These are phyloP conservation scores for Clonostachys chloroleuca DNA, from an alignment of 2,329 filamentous ascomycete genomes.

Conservation along the genomic window DNA sequence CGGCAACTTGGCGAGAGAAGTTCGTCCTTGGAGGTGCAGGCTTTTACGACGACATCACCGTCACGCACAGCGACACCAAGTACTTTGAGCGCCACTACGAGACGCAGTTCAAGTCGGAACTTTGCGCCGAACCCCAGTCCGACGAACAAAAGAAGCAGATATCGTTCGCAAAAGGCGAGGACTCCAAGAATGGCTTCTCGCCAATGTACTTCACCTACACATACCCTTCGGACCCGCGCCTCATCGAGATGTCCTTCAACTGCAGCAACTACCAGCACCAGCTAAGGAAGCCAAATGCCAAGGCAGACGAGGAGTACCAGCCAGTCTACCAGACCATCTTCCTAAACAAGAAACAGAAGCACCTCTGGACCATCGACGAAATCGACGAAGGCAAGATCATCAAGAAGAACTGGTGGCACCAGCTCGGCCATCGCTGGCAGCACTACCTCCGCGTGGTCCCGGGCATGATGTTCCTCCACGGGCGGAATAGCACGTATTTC, in stretches of 20 bases:
- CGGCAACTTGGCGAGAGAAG: slow-evolving; percentile 56
- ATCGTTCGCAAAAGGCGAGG: slow-evolving; percentile 33
- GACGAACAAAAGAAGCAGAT: slow-evolving; percentile 31
- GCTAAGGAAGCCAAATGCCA: slow-evolving; percentile 40
- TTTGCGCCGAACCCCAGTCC: slow-evolving; percentile 41
- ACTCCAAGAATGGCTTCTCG: slow-evolving; percentile 48
- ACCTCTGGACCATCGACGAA: slow-evolving; percentile 55
- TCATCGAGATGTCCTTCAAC: slow-evolving; percentile 70
- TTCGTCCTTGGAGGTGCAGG: slow-evolving; percentile 67
- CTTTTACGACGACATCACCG: slow-evolving; percentile 66
- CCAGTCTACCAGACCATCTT: slow-evolving; percentile 71
- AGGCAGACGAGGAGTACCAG: slow-evolving; percentile 26
- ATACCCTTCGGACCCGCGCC: slow-evolving; percentile 48
- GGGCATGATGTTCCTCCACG: slow-evolving; percentile 69
- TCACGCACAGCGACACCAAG: slow-evolving; percentile 60
- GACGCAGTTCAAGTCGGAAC: slow-evolving; percentile 47
- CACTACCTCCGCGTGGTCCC: slow-evolving; percentile 64
- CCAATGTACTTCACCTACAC: slow-evolving; percentile 65
- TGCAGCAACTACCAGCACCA: slow-evolving; percentile 74
- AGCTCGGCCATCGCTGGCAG: slow-evolving; percentile 60
- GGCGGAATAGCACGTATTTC: slow-evolving; percentile 56
- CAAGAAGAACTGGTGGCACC: slow-evolving; percentile 63
- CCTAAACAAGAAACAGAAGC: slow-evolving; percentile 49
- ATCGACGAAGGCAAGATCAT: slow-evolving; percentile 59
- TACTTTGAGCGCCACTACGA: slow-evolving; percentile 70